A percentile compares a stretch with the other conserved stretches of the same genome.
Evolutionary conservation across 768 basidiomycete genomes (phyloP).

Genomic region (Sutorius australiensis): DNA sequence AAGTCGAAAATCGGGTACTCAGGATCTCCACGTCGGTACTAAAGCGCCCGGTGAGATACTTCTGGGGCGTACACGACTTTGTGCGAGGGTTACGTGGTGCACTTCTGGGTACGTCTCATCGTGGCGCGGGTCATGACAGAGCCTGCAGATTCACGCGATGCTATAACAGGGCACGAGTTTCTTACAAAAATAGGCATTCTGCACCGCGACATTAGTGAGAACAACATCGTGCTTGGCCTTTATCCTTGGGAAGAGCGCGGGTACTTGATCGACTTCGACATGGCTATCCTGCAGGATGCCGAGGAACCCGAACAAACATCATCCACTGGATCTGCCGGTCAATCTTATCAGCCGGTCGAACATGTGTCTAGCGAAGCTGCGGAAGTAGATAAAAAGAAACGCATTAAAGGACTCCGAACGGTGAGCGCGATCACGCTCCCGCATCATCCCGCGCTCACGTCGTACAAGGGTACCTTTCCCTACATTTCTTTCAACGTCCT

Average conservation of each 20-base stretch:
- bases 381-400: background rate
- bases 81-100: background rate
- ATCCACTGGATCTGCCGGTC: background rate
- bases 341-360: background rate
- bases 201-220: background rate
- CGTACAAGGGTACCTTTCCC: background rate
- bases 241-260: background rate
- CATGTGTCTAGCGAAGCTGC: background rate
- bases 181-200: background rate
- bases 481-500: constrained; percentile 15
- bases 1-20: constrained; percentile 2
- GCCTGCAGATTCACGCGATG: background rate
- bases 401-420: background rate
- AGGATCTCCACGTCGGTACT: background rate
- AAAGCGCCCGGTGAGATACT: constrained; percentile 10
- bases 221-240: background rate
- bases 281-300: constrained; percentile 2
- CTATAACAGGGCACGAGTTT: constrained; percentile 13
- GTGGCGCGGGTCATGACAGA: background rate
- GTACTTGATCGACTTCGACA: constrained; percentile 29
- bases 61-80: constrained; percentile 19
- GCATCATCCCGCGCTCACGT: background rate
- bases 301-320: background rate
- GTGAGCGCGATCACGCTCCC: too few species aligned
- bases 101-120: background rate